A percentile compares a stretch with the other conserved stretches of the same genome.
phyloP scores from a whole-genome alignment of 2,329 filamentous ascomycete species.

The Ascomycota sp. region DNA sequence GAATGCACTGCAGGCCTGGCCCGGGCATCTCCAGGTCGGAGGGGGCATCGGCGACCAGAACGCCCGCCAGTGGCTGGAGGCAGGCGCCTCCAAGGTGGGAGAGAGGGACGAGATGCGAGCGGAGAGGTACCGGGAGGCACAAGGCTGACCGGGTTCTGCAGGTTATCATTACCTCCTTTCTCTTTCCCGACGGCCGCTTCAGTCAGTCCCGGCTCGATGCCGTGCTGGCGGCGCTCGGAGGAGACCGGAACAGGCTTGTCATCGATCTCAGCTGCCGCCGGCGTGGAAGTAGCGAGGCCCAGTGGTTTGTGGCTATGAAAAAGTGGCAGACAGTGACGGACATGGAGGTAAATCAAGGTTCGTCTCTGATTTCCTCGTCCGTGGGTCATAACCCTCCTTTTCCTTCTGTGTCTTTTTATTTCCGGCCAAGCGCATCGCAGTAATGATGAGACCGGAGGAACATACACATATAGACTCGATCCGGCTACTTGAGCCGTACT shows the following conservation, averaged over 20 bases:
- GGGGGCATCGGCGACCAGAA: conserved; percentile 84
- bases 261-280: conserved; percentile 86
- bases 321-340: conserved; percentile 98
- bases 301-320: conserved; percentile 95
- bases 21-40: conserved; percentile 63
- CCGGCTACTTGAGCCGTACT: conserved; percentile 64
- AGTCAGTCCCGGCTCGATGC: conserved; percentile 55
- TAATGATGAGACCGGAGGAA: neutral
- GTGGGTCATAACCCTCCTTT: neutral
- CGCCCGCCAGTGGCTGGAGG: conserved; percentile 67
- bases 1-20: conserved; percentile 64
- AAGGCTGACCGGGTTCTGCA: too few relatives aligned
- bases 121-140: too few relatives aligned
- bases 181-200: conserved; percentile 73
- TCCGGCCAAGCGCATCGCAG: neutral
- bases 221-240: conserved; percentile 51
- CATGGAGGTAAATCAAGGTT: conserved; percentile 80
- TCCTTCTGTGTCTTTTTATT: neutral
- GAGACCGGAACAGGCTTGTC: conserved; percentile 64
- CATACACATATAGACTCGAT: conserved; percentile 47
- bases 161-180: conserved; percentile 92
- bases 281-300: conserved; percentile 34
- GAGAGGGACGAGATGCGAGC: conserved; percentile 3
- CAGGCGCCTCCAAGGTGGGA: conserved; percentile 69
- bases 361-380: conserved; percentile 3